Base-by-base conservation (phyloP, 768 basidiomycete genomes). In the Boletus rubroflammeus region DNA sequence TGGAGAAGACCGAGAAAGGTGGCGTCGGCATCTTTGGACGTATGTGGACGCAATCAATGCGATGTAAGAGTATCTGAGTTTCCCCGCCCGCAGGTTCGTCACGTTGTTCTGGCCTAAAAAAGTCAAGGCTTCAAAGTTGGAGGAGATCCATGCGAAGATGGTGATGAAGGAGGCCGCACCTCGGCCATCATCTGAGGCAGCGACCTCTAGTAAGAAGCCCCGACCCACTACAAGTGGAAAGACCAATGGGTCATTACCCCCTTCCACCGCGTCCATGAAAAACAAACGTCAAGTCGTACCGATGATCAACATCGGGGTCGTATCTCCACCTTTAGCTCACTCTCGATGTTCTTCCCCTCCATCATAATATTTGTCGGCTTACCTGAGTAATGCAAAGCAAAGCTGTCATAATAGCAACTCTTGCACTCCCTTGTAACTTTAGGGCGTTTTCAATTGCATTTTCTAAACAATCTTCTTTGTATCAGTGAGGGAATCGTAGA, bases 31-130 rank as follows among this genome's bases (percentile, higher is more conserved):
- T 75, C 78, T 95, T n/a, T 97, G 94, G 94, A 90, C 93, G 92
- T 95, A 73, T 71, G 93, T 88, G 34, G 40, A 41, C 41, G 31
- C 45, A 31, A 10, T 40, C 15, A 1, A 15, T 39, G 29, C 50
- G 31, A 54, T 65, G 25, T 51, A 17, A 39, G 13, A 4, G 25
- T 44, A 13, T 19, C 55, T 61, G 43, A 66, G n/a, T 41, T 44
- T 49, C 19, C 48, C 25, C 15, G 11, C 48, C 25, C 15, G 11
- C 63, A 94, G 92, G 34, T 98, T 98, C 60, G 93, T 97, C 43
- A 94, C 93, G 3, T 78, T 93, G 51, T 98, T 98, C 74, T 98
- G 95, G 95, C 95, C 95, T 6, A 91, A 96, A 77, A 92, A 95
- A 72, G 94, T 98, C 60, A 93, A 89, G 68, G 92, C 93, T 13